Evolutionary conservation across 1,284 basidiomycete genomes (phyloP), one percentile per base, ranked within the genome.

Genomic region (Coniferiporia weirii): DNA sequence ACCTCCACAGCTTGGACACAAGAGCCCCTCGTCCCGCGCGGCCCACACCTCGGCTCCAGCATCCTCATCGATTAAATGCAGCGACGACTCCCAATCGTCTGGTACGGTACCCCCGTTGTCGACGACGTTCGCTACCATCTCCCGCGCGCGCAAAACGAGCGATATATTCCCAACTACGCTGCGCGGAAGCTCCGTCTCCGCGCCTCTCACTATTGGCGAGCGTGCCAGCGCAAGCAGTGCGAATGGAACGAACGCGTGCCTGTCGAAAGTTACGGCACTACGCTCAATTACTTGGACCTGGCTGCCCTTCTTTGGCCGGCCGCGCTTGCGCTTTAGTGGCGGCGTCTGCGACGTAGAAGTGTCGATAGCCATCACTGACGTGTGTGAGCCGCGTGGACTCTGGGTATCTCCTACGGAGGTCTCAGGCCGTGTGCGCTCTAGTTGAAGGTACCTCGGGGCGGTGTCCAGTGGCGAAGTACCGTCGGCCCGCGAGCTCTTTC

Each of bases 131-230:
- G 15, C 43, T 12, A 61, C 47, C 27, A 58, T 19, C 15, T 46
- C 6, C 12, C 60, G 56, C 4, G 60, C 60, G 4, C 50, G 52
- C 22, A 44, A 8, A 15, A 61, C 56, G 38, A 56, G 27, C 2
- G 52, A 32, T 32, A 59, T 34, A 32, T 62, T 62, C 9, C 61
- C 61, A n/a, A 32, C 34, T 43, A 27, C 36, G 38, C 51, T 46
- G 9, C 20, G 36, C 10, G 60, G 56, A 15, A 60, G 35, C n/a
- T 47, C 46, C 10, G 51, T 45, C 15, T 51, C 60, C 17, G 27
- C 27, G 13, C 58, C 58, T 27, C 49, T 58, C 6, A 56, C 61
- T 44, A 62, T 62, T 6, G 61, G 61, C 19, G 61, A 62, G 22
- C 53, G 61, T 3, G 56, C 56, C 19, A 62, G 47, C 3, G 53